A percentile compares a stretch with the other conserved stretches of the same genome.
Evolutionary conservation across 495 filamentous ascomycete species (phyloP).

Genomic region (Hypomontagnella monticulosa): DNA sequence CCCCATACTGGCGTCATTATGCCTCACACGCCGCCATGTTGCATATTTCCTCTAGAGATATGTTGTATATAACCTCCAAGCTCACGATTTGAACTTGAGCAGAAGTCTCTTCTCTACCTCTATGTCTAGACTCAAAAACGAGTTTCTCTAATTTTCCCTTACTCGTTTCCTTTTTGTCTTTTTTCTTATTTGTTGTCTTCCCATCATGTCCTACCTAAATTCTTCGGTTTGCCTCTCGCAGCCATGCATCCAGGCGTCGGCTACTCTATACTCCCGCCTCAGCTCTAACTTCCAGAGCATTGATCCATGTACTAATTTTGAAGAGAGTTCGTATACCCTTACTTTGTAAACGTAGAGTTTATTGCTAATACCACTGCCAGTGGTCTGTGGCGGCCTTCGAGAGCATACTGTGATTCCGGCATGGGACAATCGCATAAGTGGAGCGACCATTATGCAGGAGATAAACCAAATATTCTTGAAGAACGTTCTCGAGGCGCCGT

Average conservation of each 20-base stretch:
- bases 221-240: slow-evolving; percentile 24
- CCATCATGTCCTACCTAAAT: slow-evolving; percentile 12
- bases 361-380: slow-evolving; percentile 5
- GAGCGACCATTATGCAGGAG: slow-evolving; percentile 60
- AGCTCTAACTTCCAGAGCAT: slow-evolving; percentile 66
- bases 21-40: neutral
- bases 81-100: neutral
- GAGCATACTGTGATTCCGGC: slow-evolving; percentile 70
- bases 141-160: slow-evolving; percentile 3
- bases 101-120: slow-evolving; percentile 8
- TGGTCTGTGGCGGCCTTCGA: slow-evolving; percentile 71
- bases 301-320: slow-evolving; percentile 74
- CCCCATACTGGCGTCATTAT: neutral
- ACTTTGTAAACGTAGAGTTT: neutral
- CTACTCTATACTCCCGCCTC: slow-evolving; percentile 68
- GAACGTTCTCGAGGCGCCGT: slow-evolving; percentile 66
- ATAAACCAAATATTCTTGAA: slow-evolving; percentile 64
- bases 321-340: slow-evolving; percentile 44
- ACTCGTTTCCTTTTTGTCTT: slow-evolving; percentile 4
- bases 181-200: neutral
- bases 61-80: slow-evolving; percentile 12
- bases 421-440: slow-evolving; percentile 64
- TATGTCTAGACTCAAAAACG: slow-evolving; percentile 1
- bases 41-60: neutral
- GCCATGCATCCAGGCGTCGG: slow-evolving; percentile 69